Evolutionary conservation across 176 grass and related monocot species (phyloP).

Genomic region (Echinochloa phyllopogon): DNA sequence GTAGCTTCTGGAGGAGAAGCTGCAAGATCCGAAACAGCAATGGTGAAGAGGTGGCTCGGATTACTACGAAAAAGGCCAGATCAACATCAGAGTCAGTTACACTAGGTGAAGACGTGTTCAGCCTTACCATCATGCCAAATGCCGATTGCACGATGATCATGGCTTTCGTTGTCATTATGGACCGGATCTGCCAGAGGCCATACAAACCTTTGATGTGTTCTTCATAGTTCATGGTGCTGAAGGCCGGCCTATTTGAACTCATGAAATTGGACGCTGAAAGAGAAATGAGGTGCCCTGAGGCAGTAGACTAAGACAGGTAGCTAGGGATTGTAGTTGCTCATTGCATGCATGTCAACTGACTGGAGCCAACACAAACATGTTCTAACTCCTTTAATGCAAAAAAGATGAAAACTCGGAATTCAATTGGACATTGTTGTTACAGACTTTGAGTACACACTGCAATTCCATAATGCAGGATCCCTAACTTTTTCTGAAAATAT

Average conservation of each 20-base stretch:
- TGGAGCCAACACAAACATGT: not conserved
- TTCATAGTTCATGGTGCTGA: constrained; percentile 22
- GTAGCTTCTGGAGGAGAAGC: constrained; percentile 72
- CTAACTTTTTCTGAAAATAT: not conserved
- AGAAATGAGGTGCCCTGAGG: not conserved
- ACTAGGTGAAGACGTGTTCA: constrained; percentile 81
- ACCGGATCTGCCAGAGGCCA: constrained; percentile 66
- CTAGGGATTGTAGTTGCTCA: not conserved
- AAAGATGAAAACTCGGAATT: not conserved
- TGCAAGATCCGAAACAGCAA: constrained; percentile 56
- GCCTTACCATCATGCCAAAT: constrained; percentile 51
- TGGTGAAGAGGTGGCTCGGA: constrained; percentile 62
- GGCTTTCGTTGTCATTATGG: constrained; percentile 79
- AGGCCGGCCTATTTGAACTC: not conserved
- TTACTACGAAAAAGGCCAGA: constrained; percentile 49
- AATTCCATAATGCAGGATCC: not conserved
- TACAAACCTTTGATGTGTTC: constrained; percentile 59
- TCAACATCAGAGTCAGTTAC: not conserved
- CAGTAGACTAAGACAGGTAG: not conserved
- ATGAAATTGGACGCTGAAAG: not conserved
- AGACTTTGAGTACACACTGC: not conserved
- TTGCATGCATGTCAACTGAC: not conserved
- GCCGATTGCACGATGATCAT: constrained; percentile 61
- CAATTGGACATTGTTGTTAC: not conserved
- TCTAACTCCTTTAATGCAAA: not conserved